Percentiles rank a stretch among this genome's conserved stretches.
These are phyloP conservation scores for Avena insularis DNA, from an alignment of 176 grass and related monocot species.

Conservation along the genomic window DNA sequence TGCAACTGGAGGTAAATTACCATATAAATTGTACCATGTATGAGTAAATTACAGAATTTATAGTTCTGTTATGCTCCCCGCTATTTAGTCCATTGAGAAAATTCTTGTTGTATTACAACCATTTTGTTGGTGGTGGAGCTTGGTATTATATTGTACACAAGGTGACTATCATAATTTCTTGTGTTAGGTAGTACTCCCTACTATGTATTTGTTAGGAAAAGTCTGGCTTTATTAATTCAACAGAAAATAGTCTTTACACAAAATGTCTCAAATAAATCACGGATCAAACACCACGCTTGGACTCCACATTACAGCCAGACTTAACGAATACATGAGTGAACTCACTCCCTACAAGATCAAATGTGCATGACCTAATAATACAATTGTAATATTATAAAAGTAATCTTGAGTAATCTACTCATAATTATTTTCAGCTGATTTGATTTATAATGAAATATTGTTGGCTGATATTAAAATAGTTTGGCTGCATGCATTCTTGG, in stretches of 20 bases:
- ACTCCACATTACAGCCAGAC: slow-evolving; percentile 8
- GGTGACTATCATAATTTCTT: not conserved
- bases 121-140: not conserved
- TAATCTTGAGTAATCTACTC: not conserved
- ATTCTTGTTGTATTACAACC: not conserved
- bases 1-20: not conserved
- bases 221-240: slow-evolving; percentile 18
- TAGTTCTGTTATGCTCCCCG: slow-evolving; percentile 1
- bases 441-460: not conserved
- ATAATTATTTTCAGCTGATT: not conserved
- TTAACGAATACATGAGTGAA: not conserved
- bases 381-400: not conserved
- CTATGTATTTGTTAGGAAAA: not conserved
- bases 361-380: slow-evolving; percentile 15
- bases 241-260: not conserved
- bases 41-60: not conserved
- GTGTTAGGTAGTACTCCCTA: slow-evolving; percentile 20
- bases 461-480: slow-evolving; percentile 13
- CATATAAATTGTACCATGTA: not conserved
- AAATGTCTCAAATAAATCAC: slow-evolving; percentile 6
- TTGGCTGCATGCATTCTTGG: not conserved
- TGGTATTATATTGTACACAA: not conserved
- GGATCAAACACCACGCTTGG: not conserved
- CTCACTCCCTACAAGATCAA: slow-evolving; percentile 11
- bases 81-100: slow-evolving; percentile 21